A percentile compares a stretch with the other conserved stretches of the same genome.
Evolutionary conservation across 140 eudicot species (phyloP).

Genomic region (Erigeron philadelphicus): DNA sequence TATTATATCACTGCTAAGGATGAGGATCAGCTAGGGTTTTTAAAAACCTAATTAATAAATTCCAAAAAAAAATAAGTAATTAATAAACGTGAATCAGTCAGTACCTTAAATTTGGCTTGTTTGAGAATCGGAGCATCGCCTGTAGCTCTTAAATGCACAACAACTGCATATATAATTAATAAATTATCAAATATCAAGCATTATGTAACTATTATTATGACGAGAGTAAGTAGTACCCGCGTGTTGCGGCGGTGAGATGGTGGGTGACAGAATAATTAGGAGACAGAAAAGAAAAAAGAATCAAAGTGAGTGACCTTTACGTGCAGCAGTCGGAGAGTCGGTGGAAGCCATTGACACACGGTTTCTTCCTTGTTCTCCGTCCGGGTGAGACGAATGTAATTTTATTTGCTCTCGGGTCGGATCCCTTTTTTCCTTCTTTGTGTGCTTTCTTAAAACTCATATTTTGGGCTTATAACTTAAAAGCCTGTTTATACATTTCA

Average conservation of each 20-base stretch:
- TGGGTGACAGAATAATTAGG: too few relatives aligned
- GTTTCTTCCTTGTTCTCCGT: not conserved
- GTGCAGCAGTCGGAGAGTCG: slow-evolving; percentile 35
- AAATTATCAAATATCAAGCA: too few relatives aligned
- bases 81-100: slow-evolving; percentile 1
- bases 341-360: slow-evolving; percentile 25
- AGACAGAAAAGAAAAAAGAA: not conserved
- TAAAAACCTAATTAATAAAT: not conserved
- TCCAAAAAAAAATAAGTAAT: slow-evolving; percentile 6
- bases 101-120: slow-evolving; percentile 90
- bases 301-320: slow-evolving; percentile 31
- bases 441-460: too few relatives aligned
- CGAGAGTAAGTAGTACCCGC: too few relatives aligned
- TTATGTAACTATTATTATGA: too few relatives aligned
- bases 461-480: too few relatives aligned
- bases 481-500: not conserved
- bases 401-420: too few relatives aligned
- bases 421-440: too few relatives aligned
- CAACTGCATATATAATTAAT: slow-evolving; percentile 36
- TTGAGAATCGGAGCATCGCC: slow-evolving; percentile 99
- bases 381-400: not conserved
- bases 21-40: slow-evolving; percentile 17
- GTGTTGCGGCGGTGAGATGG: too few relatives aligned
- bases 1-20: not conserved
- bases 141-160: slow-evolving; percentile 78